These are phyloP conservation scores for Roridomyces roridus DNA, from an alignment of 768 basidiomycete genomes.

Conservation along the genomic window DNA sequence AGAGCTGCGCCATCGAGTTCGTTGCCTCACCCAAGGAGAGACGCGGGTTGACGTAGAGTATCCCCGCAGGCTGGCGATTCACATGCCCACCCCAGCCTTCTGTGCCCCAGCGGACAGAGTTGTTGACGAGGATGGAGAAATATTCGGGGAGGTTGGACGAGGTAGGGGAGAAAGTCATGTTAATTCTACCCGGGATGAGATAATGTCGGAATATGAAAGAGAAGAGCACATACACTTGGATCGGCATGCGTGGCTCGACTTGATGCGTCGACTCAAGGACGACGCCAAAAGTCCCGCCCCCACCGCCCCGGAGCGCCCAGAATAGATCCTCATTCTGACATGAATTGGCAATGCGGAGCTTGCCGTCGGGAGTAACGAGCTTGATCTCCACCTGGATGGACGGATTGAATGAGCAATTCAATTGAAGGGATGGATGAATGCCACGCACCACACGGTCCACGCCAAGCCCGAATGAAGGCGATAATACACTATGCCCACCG, in stretches of 20 bases:
- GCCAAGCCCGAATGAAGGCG: constrained; percentile 37
- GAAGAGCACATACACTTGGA: constrained; percentile 9
- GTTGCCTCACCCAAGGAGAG: constrained; percentile 1
- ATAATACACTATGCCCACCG: constrained; percentile 39
- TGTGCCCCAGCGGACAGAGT: constrained; percentile 5
- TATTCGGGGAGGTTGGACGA: neutral
- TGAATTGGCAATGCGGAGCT: constrained; percentile 40
- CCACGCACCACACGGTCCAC: constrained; percentile 34
- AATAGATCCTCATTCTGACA: constrained; percentile 49
- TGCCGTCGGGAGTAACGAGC: constrained; percentile 49
- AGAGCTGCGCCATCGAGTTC: constrained; percentile 1
- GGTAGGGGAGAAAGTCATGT: constrained; percentile 6
- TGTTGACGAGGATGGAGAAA: constrained; percentile 8
- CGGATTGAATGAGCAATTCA: neutral
- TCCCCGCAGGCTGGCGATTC: neutral
- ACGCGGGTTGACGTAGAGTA: constrained; percentile 12
- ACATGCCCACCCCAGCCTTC: constrained; percentile 17
- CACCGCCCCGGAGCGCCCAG: constrained; percentile 51
- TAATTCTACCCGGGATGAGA: constrained; percentile 2
- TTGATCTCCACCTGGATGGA: constrained; percentile 34
- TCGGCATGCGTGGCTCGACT: constrained; percentile 1
- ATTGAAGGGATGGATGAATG: too few relatives aligned
- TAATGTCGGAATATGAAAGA: neutral
- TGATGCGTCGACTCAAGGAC: constrained; percentile 16
- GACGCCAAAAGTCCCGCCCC: constrained; percentile 40